Percentiles rank a stretch among this genome's conserved stretches.
phyloP scores from a whole-genome alignment of 1,139 yeast species.

The Casaregolazyma suthepensis region DNA sequence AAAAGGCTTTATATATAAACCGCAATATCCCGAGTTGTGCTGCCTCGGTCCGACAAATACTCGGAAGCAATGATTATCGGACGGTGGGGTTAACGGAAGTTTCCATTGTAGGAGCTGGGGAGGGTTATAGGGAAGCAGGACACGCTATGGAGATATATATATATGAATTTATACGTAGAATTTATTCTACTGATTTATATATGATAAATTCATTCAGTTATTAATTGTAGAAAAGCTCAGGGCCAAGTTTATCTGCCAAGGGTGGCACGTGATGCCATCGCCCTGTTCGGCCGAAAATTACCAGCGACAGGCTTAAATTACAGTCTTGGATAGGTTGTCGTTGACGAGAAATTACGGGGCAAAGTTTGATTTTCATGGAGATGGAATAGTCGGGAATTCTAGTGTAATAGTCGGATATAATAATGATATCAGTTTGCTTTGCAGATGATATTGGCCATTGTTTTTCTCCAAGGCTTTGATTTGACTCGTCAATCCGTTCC shows the following conservation, averaged over 20 bases:
- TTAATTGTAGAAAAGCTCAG: neutral
- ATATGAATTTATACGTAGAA: neutral
- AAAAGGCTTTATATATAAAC: neutral
- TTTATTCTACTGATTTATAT: neutral
- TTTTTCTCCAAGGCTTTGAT: neutral
- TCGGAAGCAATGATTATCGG: neutral
- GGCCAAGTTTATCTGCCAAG: neutral
- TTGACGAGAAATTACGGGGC: neutral
- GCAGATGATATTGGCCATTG: neutral
- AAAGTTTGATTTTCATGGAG: neutral
- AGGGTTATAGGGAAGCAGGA: neutral
- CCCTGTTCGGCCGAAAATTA: neutral
- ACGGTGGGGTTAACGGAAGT: neutral
- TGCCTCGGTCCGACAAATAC: neutral
- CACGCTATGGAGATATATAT: neutral
- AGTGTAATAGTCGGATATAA: neutral
- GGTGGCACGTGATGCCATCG: neutral
- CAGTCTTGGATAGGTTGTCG: neutral
- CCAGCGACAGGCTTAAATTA: neutral
- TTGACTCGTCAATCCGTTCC: neutral
- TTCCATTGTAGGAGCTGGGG: neutral
- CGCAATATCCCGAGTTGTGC: neutral
- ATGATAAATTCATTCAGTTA: neutral
- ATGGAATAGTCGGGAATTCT: neutral
- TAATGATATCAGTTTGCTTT: neutral